Conservation (phyloP, 805 yeast species). For the Yarrowia bubula region DNA sequence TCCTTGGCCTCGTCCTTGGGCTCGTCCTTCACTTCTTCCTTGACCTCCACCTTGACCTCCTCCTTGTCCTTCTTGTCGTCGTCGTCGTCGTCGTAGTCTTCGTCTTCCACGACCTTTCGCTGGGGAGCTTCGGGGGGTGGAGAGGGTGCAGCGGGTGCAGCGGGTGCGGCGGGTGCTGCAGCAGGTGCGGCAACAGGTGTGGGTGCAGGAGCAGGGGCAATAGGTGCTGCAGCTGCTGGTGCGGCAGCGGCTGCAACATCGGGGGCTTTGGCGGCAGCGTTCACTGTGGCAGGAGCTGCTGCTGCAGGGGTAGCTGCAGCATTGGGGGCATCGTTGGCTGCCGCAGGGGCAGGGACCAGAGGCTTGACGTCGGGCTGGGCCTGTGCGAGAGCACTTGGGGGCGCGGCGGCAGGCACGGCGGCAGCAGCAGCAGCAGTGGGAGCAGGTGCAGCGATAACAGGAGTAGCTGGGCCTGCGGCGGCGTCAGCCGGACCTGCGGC, state of each 20-base stretch:
- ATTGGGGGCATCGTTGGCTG: not conserved
- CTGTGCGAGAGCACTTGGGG: not conserved
- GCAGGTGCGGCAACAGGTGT: conserved; percentile 23
- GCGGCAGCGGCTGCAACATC: not conserved
- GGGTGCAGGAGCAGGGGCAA: conserved; percentile 17
- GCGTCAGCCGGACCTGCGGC: no score
- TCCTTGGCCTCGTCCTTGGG: not conserved
- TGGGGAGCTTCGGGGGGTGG: conserved; percentile 34
- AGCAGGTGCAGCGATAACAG: no score
- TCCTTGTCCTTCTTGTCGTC: conserved; percentile 28
- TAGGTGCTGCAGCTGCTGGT: not conserved
- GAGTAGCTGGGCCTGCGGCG: not conserved
- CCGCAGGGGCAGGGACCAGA: not conserved
- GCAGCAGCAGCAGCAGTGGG: not conserved
- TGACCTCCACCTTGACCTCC: not conserved
- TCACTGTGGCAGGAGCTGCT: not conserved
- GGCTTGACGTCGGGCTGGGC: not conserved
- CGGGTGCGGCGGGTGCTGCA: not conserved
- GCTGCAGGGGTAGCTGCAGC: not conserved
- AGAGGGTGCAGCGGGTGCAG: not conserved
- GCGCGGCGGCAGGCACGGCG: not conserved
- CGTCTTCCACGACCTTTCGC: conserved; percentile 47
- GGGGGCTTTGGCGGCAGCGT: not conserved
- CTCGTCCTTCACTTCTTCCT: not conserved
- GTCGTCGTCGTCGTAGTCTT: conserved; percentile 45